Conservation (phyloP, 148 eudicot species). For the Vaccinium myrtillus region DNA sequence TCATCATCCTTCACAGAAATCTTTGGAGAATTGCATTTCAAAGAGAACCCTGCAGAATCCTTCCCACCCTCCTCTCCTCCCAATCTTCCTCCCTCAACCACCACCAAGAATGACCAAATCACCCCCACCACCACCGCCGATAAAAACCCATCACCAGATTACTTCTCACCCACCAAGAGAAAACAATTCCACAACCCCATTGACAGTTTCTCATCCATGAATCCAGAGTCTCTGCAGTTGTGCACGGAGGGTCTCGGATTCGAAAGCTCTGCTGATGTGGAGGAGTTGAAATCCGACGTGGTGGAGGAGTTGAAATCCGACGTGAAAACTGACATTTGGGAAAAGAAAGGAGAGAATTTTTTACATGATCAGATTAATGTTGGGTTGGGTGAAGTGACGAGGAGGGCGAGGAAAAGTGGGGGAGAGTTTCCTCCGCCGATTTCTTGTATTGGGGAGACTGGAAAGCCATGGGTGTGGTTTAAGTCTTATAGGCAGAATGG, state of each 20-base stretch:
- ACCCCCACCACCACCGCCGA: background rate
- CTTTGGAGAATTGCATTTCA: conserved; percentile 64
- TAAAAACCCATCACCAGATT: conserved; percentile 12
- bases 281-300: conserved; percentile 35
- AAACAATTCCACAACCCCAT: conserved; percentile 34
- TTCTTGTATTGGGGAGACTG: conserved; percentile 62
- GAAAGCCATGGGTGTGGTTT: conserved; percentile 66
- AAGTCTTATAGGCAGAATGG: conserved; percentile 68
- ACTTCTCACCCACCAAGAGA: background rate
- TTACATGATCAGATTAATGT: background rate
- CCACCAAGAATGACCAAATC: background rate
- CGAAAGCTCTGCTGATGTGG: conserved; percentile 70
- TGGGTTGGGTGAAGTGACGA: conserved; percentile 28
- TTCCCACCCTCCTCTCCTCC: conserved; percentile 16
- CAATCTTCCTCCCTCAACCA: background rate
- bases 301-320: conserved; percentile 47
- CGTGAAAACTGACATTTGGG: background rate
- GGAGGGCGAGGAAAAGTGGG: conserved; percentile 34
- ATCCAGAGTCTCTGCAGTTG: conserved; percentile 58
- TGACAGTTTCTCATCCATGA: conserved; percentile 57
- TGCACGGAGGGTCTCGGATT: conserved; percentile 95
- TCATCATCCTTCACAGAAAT: conserved; percentile 57
- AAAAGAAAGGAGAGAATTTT: conserved; percentile 7
- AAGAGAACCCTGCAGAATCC: conserved; percentile 25
- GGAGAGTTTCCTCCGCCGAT: conserved; percentile 76